Conservation (phyloP, 306 rosid species). For the Prunus mume region DNA sequence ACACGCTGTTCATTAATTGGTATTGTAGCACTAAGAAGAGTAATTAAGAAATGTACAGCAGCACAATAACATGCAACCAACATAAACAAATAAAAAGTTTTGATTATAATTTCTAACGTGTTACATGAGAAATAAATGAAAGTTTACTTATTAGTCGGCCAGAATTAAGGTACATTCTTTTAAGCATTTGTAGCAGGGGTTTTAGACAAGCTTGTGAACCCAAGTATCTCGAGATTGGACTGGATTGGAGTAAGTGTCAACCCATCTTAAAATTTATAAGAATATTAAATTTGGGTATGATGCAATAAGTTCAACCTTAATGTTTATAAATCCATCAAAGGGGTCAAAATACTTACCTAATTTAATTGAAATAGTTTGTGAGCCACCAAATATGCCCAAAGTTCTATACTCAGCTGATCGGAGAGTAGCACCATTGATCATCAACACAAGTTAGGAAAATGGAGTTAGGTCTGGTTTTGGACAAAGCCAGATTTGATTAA, state of each 20-base stretch:
- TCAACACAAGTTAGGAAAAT: not conserved
- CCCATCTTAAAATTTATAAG: too few relatives aligned
- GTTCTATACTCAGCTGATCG: not conserved
- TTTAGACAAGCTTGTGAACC: not conserved
- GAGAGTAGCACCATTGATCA: not conserved
- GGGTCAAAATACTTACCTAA: too few relatives aligned
- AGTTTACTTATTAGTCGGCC: not conserved
- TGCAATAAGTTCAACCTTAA: too few relatives aligned
- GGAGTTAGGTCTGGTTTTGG: constrained; percentile 12
- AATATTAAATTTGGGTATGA: too few relatives aligned
- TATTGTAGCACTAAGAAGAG: not conserved
- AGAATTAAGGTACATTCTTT: not conserved
- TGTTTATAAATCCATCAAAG: too few relatives aligned
- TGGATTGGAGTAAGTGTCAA: too few relatives aligned
- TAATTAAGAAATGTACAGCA: not conserved
- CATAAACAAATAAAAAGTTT: not conserved
- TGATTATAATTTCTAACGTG: not conserved
- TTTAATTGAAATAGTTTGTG: too few relatives aligned
- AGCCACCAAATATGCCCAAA: not conserved
- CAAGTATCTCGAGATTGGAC: not conserved
- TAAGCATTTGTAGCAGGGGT: not conserved
- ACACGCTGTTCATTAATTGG: not conserved
- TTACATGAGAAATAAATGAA: not conserved
- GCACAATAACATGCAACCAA: constrained; percentile 8
- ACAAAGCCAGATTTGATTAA: constrained; percentile 3